Conservation (phyloP, 768 basidiomycete species). For the Trametes punicea region DNA sequence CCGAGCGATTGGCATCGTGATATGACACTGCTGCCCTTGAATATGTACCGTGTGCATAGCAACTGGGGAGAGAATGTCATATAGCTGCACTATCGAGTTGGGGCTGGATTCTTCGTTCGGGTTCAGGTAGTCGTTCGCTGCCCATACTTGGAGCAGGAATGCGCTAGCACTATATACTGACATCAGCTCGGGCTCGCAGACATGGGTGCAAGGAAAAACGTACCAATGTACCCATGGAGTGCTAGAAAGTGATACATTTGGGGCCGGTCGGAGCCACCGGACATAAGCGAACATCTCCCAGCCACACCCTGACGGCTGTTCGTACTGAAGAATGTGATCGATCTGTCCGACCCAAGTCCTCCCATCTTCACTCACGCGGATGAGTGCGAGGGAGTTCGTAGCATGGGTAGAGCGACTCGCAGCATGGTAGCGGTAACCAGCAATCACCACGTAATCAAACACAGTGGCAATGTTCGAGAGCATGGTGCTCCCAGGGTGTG, state of each 20-base stretch:
- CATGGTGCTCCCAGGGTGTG: not conserved
- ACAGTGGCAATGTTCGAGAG: not conserved
- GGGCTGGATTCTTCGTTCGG: not conserved
- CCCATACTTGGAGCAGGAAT: not conserved
- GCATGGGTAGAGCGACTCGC: not conserved
- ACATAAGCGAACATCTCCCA: not conserved
- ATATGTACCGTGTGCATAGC: not conserved
- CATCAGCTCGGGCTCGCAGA: not conserved
- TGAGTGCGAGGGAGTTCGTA: not conserved
- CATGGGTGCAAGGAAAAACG: not conserved
- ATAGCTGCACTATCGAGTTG: not conserved
- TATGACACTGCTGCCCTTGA: not conserved
- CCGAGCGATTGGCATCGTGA: not conserved
- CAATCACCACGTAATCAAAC: not conserved
- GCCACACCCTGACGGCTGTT: not conserved
- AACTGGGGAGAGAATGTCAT: not conserved
- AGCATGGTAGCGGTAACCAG: not conserved
- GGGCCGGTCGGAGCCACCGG: not conserved
- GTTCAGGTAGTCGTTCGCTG: not conserved
- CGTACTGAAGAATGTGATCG: not conserved
- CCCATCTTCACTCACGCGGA: not conserved
- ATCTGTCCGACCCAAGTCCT: not conserved
- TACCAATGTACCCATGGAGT: not conserved
- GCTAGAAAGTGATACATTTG: not conserved
- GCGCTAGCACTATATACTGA: not conserved